Evolutionary conservation across 495 filamentous ascomycete genomes (phyloP).

Genomic region (Talaromyces liani): DNA sequence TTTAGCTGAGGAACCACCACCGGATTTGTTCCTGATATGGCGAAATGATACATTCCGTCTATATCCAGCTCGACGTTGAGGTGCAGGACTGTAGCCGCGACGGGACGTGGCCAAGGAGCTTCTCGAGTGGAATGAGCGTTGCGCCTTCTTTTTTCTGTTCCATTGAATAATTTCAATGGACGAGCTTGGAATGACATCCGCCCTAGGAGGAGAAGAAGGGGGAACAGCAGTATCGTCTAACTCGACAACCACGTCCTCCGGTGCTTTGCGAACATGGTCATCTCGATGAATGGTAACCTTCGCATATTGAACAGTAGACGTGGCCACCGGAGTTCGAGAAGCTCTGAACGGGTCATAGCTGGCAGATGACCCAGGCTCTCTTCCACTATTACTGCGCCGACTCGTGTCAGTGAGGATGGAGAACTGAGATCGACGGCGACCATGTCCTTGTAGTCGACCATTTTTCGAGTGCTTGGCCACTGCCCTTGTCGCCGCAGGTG

Average conservation of each 20-base stretch:
- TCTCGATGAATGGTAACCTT: constrained; percentile 62
- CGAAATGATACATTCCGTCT: constrained; percentile 80
- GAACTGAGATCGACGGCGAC: constrained; percentile 56
- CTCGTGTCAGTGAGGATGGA: constrained; percentile 59
- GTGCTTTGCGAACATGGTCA: constrained; percentile 5
- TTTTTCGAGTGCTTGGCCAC: constrained; percentile 34
- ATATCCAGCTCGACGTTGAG: constrained; percentile 46
- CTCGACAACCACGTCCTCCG: constrained; percentile 8
- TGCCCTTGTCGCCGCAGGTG: constrained; percentile 35
- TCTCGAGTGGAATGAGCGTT: constrained; percentile 32
- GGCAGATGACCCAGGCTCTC: constrained; percentile 37
- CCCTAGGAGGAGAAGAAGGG: constrained; percentile 1
- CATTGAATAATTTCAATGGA: constrained; percentile 24
- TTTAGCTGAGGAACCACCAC: constrained; percentile 25
- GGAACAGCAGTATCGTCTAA: constrained; percentile 16
- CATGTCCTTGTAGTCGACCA: constrained; percentile 23
- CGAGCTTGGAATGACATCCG: constrained; percentile 17
- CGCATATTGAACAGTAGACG: constrained; percentile 37
- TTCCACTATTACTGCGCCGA: constrained; percentile 31
- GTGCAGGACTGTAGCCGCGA: constrained; percentile 43
- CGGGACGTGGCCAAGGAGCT: constrained; percentile 47
- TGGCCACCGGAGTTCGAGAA: constrained; percentile 42
- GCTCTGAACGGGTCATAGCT: constrained; percentile 83
- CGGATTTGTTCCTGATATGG: constrained; percentile 43
- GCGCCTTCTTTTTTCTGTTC: constrained; percentile 25